These are phyloP conservation scores for Zelonia costaricensis DNA, from an alignment of 208 protist species.

Conservation along the genomic window DNA sequence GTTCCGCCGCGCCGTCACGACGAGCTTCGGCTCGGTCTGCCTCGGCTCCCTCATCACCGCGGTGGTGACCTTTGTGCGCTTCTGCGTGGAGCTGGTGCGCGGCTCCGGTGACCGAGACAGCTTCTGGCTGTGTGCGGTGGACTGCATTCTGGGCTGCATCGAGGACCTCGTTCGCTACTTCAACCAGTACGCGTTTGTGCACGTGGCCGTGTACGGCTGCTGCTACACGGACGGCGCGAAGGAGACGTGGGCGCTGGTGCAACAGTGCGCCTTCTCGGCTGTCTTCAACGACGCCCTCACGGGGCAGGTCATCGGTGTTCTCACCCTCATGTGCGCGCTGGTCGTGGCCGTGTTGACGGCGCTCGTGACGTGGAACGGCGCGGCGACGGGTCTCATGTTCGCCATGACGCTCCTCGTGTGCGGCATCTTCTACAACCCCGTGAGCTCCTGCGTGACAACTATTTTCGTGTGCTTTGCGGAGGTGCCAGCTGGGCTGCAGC, in stretches of 20 bases:
- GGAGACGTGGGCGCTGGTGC: slow-evolving; percentile 60
- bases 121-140: slow-evolving; percentile 57
- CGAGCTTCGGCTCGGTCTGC: slow-evolving; percentile 87
- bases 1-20: slow-evolving; percentile 74
- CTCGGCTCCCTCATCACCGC: slow-evolving; percentile 86
- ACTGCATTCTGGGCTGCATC: slow-evolving; percentile 57
- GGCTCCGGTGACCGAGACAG: slow-evolving; percentile 21
- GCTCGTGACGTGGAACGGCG: slow-evolving; percentile 23
- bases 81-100: slow-evolving; percentile 31
- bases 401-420: slow-evolving; percentile 54
- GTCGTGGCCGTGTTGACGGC: slow-evolving; percentile 28
- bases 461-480: slow-evolving; percentile 91
- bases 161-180: slow-evolving; percentile 78
- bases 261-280: slow-evolving; percentile 69
- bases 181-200: slow-evolving; percentile 90
- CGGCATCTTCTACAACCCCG: slow-evolving; percentile 45
- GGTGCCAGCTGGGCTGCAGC: slow-evolving; percentile 54
- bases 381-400: slow-evolving; percentile 29
- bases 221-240: slow-evolving; percentile 79
- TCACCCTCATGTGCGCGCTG: slow-evolving; percentile 33
- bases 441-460: slow-evolving; percentile 64
- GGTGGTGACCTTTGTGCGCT: slow-evolving; percentile 60
- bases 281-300: slow-evolving; percentile 83
- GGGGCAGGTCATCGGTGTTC: slow-evolving; percentile 33
- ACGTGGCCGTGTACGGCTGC: slow-evolving; percentile 90